Percentiles rank a stretch among this genome's conserved stretches.
phyloP scores from a whole-genome alignment of 2,329 filamentous ascomycete genomes.

The Hypocreales sp. region DNA sequence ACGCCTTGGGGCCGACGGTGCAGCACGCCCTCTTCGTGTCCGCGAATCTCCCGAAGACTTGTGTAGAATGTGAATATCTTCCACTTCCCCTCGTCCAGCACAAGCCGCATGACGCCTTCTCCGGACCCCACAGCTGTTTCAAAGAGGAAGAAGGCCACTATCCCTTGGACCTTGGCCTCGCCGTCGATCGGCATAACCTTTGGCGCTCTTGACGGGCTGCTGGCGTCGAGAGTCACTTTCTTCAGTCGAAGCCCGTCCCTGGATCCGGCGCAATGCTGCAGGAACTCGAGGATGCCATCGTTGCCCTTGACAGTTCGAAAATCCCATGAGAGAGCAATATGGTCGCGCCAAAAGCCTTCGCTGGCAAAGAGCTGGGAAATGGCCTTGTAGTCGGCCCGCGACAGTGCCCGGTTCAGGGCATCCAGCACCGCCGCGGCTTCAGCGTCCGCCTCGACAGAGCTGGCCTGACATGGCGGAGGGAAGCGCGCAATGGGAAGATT shows the following conservation, averaged over 20 bases:
- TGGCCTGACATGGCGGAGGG: background rate
- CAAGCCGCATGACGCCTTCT: slow-evolving; percentile 37
- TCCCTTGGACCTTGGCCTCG: slow-evolving; percentile 28
- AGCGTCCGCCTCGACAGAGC: slow-evolving; percentile 16
- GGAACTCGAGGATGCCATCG: slow-evolving; percentile 20
- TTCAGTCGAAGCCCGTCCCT: slow-evolving; percentile 23
- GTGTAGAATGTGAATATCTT: slow-evolving; percentile 52
- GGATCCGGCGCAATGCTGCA: slow-evolving; percentile 15
- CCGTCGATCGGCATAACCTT: slow-evolving; percentile 30
- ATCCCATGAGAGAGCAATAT: slow-evolving; percentile 40
- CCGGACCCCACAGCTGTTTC: slow-evolving; percentile 38
- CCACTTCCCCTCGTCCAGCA: slow-evolving; percentile 29
- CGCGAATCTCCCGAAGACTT: slow-evolving; percentile 35
- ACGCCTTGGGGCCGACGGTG: slow-evolving; percentile 36
- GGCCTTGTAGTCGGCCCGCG: slow-evolving; percentile 15
- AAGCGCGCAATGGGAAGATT: background rate
- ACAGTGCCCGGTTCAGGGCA: slow-evolving; percentile 24
- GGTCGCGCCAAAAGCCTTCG: slow-evolving; percentile 42
- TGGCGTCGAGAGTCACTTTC: slow-evolving; percentile 28
- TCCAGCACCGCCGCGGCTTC: slow-evolving; percentile 22
- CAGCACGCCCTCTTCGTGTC: slow-evolving; percentile 32
- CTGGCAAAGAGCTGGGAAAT: slow-evolving; percentile 23
- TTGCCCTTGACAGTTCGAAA: slow-evolving; percentile 33
- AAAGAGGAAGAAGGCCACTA: slow-evolving; percentile 41
- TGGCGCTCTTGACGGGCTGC: slow-evolving; percentile 27